Evolutionary conservation across 2,329 filamentous ascomycete genomes (phyloP).

Genomic region (Exutisphaerella laricina): DNA sequence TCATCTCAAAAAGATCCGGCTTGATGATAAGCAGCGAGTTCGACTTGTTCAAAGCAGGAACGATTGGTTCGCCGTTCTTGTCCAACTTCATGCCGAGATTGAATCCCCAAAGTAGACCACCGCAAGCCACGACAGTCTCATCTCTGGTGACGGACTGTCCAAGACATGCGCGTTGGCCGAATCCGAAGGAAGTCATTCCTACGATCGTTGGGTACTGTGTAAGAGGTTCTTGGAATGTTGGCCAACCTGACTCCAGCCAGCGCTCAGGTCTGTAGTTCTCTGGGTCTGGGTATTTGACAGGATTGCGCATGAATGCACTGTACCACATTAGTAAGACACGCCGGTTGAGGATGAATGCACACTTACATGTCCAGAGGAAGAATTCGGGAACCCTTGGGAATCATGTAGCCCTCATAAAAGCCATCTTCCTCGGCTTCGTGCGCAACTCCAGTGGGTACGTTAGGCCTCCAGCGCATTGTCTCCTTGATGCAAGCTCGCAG

Average conservation of each 20-base stretch:
- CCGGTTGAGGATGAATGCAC: no score
- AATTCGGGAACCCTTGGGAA: conserved; percentile 44
- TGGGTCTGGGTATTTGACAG: conserved; percentile 44
- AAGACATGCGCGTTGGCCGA: conserved; percentile 57
- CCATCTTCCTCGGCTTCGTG: conserved; percentile 46
- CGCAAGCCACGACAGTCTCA: conserved; percentile 51
- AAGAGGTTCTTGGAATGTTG: conserved; percentile 61
- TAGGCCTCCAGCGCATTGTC: conserved; percentile 35
- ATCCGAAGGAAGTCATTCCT: conserved; percentile 60
- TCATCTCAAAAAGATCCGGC: conserved; percentile 52
- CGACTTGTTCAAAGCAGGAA: conserved; percentile 43
- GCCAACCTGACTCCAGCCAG: conserved; percentile 46
- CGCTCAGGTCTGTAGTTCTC: conserved; percentile 15
- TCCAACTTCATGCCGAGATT: conserved; percentile 44
- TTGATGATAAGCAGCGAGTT: conserved; percentile 55
- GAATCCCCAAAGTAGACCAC: conserved; percentile 45
- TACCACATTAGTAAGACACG: not conserved
- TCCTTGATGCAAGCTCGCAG: conserved; percentile 40
- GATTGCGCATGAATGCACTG: conserved; percentile 55
- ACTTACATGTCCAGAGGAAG: conserved; percentile 50
- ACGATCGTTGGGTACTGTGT: conserved; percentile 58
- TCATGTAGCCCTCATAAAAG: conserved; percentile 17
- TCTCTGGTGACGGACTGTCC: conserved; percentile 59
- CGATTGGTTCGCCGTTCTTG: conserved; percentile 26
- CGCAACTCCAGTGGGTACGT: conserved; percentile 51